Base-by-base conservation (phyloP, 2,329 filamentous ascomycete species). In the Parafenestella ontariensis region DNA sequence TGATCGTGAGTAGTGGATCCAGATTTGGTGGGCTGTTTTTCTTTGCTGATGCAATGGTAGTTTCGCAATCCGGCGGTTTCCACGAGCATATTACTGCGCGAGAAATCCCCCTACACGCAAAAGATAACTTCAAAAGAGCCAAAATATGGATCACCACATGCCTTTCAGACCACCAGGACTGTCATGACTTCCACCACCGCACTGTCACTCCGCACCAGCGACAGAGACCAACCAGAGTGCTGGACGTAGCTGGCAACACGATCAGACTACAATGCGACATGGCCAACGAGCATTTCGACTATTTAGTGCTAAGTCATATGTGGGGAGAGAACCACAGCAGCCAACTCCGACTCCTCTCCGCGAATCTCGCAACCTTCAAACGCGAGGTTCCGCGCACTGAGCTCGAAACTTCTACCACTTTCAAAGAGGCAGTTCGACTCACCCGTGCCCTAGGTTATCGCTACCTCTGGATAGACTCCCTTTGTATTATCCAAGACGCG, bases 391-490 rank as follows among this genome's bases (percentile, higher is more conserved):
- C 52, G 11, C 24, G 21, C 1, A 5, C 31, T 1, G 2, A 55
- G 3, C 28, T 65, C 1, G 23, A 36, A 1, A 15, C 50, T 3
- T 54, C 62, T 4, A 13, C 18, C 1, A 56, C 41, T 15, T 69
- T 58, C 15, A 40, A 17, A 3, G 66, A 69, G 33, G 64, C 62
- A 0, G 46, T 68, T 3, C 24, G 21, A 8, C 37, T 61, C 1
- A 64, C 64, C 0, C 18, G 47, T 1, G 28, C 28, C 0, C 50
- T 70, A 0, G 59, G 59, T 2, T 46, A 61, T 49, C 5, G 48
- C 7, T 68, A 65, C 36, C 34, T 69, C 1, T 69, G 64, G 65
- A 67, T 69, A 9, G 65, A 69, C 31, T 63, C 58, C 3, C 44
- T 68, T 1, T 59, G 49, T 33, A 66, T 66, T 5, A 53, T 66